These are phyloP conservation scores for Saccharum spontaneum DNA, from an alignment of 176 grass and related monocot genomes.

Conservation along the genomic window DNA sequence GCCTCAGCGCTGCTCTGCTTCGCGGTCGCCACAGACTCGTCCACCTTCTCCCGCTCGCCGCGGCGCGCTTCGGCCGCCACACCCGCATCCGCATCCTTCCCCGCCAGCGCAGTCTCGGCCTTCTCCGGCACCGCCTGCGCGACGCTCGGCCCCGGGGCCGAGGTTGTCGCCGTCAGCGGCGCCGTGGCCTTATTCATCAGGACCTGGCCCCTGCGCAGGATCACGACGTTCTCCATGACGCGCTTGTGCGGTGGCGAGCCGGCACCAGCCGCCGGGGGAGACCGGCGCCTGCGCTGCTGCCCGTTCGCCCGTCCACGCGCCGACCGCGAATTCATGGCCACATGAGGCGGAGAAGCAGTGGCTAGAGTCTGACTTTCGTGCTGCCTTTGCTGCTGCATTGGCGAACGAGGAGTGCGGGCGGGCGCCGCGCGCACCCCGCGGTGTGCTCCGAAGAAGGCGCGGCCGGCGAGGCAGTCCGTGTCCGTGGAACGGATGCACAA, in stretches of 20 bases:
- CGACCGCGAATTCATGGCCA: background rate
- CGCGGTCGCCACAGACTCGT: background rate
- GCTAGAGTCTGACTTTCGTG: background rate
- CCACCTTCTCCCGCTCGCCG: background rate
- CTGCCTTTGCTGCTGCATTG: background rate
- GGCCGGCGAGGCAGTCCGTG: slow-evolving; percentile 12
- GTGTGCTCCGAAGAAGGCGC: background rate
- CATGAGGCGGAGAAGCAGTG: too few relatives aligned
- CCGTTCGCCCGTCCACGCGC: background rate
- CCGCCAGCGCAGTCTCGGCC: background rate
- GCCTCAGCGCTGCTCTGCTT: background rate
- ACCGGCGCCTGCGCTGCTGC: background rate
- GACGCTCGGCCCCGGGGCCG: background rate
- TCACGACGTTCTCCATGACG: slow-evolving; percentile 13
- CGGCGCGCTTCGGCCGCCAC: background rate
- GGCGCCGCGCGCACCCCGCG: background rate
- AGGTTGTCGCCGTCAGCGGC: background rate
- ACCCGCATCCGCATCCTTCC: background rate
- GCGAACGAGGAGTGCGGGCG: background rate
- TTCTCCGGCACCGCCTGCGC: background rate
- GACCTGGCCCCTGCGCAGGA: slow-evolving; percentile 15
- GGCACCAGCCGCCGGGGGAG: background rate
- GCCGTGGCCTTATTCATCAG: background rate
- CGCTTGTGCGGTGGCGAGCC: background rate
- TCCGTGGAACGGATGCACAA: slow-evolving; percentile 8